Evolutionary conservation across 305 asterid species (phyloP).

Genomic region (Fraxinus latifolia): DNA sequence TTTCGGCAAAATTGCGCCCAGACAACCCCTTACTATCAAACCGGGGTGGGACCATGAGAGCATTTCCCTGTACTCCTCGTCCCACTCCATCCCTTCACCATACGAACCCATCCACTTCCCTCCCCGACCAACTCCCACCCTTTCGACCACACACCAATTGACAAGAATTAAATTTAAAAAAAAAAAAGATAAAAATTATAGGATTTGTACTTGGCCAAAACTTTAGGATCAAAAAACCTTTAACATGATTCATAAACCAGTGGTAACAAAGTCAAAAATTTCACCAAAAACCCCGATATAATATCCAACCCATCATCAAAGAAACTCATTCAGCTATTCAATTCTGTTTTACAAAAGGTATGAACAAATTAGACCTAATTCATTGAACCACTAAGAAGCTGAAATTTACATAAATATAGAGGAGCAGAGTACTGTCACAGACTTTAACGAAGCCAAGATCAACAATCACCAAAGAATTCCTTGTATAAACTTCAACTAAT

Average conservation of each 20-base stretch:
- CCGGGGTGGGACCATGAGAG: too few relatives aligned
- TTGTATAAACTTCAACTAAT: neutral
- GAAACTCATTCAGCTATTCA: constrained; percentile 16
- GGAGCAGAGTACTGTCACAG: neutral
- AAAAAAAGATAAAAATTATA: neutral
- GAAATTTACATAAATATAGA: neutral
- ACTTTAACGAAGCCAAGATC: neutral
- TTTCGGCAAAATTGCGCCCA: too few relatives aligned
- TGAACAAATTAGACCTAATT: constrained; percentile 33
- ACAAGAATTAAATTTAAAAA: neutral
- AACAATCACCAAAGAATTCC: neutral
- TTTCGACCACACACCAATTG: neutral
- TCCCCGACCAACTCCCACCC: neutral
- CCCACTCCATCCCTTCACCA: neutral
- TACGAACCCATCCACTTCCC: neutral
- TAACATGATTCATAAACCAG: neutral
- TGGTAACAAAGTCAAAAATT: neutral
- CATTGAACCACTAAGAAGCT: constrained; percentile 11
- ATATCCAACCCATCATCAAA: neutral
- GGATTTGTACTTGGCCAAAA: neutral
- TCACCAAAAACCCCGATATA: neutral
- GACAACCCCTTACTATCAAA: too few relatives aligned
- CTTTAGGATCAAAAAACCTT: neutral
- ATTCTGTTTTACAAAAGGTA: constrained; percentile 36
- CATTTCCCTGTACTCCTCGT: too few relatives aligned